Conservation (phyloP, 805 yeast species). For the Metschnikowia gelsemii region DNA sequence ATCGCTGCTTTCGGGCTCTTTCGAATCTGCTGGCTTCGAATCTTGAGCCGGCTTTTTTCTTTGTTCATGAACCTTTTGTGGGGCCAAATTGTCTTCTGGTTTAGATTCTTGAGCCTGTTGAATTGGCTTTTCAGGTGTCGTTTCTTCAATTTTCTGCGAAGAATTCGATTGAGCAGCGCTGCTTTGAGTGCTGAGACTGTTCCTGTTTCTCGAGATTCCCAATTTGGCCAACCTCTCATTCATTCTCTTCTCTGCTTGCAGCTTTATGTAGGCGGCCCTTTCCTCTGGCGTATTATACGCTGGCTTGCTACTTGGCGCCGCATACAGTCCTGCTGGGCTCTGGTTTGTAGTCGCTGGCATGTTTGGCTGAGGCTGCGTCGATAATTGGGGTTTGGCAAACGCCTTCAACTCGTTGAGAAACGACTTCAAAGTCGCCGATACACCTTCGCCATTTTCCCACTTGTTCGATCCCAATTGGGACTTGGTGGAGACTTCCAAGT, state of each 20-base stretch:
- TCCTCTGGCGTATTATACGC: slow-evolving; percentile 55
- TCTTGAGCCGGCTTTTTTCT: slow-evolving; percentile 5
- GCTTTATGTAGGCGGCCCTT: slow-evolving; percentile 76
- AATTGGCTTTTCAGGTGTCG: slow-evolving; percentile 4
- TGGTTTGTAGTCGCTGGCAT: neutral
- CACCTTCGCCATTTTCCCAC: slow-evolving; percentile 83
- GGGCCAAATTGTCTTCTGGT: slow-evolving; percentile 16
- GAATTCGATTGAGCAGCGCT: slow-evolving; percentile 13
- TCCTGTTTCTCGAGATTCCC: slow-evolving; percentile 55
- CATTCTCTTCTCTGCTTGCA: slow-evolving; percentile 75
- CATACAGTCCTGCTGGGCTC: slow-evolving; percentile 1
- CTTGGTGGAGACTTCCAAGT: slow-evolving; percentile 41
- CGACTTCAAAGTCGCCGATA: slow-evolving; percentile 57
- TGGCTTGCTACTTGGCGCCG: slow-evolving; percentile 22
- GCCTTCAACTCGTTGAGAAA: slow-evolving; percentile 57
- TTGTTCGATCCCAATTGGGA: slow-evolving; percentile 57
- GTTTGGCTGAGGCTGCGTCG: neutral
- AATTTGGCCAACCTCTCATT: slow-evolving; percentile 78
- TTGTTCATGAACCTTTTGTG: slow-evolving; percentile 4
- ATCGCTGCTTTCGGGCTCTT: slow-evolving; percentile 24
- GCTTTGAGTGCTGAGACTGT: neutral
- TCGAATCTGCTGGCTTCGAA: slow-evolving; percentile 15
- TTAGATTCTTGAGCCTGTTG: slow-evolving; percentile 17
- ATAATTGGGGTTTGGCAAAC: slow-evolving; percentile 6
- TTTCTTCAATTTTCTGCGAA: slow-evolving; percentile 11